Conservation (phyloP, 1,284 basidiomycete species). For the Leucoagaricus sp. region DNA sequence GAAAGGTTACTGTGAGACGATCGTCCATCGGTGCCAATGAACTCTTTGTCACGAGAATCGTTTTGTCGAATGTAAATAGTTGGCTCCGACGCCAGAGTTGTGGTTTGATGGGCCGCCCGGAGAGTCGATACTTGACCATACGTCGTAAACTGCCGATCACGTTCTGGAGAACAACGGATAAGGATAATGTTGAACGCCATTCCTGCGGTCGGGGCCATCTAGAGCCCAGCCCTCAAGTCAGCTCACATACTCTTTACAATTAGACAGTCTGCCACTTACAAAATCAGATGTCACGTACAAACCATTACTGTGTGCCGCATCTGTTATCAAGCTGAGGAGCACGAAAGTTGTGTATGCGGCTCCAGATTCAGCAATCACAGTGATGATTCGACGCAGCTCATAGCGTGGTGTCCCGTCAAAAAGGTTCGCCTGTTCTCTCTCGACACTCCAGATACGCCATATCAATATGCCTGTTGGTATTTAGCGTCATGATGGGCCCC, state of each 20-base stretch:
- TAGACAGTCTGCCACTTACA: neutral
- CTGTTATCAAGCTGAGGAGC: neutral
- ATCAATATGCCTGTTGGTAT: neutral
- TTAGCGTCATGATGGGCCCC: too few relatives aligned
- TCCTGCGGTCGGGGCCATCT: too few relatives aligned
- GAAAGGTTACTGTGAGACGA: too few relatives aligned
- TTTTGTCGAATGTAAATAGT: too few relatives aligned
- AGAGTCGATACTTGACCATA: too few relatives aligned
- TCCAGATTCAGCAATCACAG: neutral
- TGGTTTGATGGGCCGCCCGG: too few relatives aligned
- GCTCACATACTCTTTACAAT: neutral
- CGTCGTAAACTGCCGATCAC: neutral
- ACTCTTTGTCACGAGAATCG: too few relatives aligned
- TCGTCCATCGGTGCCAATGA: too few relatives aligned
- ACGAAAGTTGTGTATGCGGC: neutral
- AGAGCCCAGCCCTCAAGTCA: neutral
- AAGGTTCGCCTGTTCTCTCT: too few relatives aligned
- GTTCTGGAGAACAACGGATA: neutral
- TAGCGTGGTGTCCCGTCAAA: neutral
- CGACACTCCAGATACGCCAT: conserved; percentile 1
- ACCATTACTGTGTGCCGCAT: neutral
- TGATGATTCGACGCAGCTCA: neutral
- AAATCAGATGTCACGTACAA: neutral
- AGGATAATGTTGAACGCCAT: neutral
- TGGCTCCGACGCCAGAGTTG: neutral